Base-by-base conservation (phyloP, 2,329 filamentous ascomycete genomes). In the Lasiodiplodia sp. region DNA sequence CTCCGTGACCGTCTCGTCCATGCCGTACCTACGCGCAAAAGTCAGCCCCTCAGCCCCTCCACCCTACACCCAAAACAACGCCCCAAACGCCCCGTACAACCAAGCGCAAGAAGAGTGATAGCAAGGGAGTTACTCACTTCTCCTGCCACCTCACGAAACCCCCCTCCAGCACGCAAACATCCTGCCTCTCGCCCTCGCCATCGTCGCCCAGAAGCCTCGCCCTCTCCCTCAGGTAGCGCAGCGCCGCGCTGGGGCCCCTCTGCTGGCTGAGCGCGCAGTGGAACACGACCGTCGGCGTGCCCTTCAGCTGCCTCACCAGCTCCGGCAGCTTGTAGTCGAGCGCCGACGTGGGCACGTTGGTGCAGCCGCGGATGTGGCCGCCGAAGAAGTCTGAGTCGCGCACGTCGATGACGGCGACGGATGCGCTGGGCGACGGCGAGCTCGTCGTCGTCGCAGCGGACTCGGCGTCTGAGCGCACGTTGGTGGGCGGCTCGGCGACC, bases 221-320 rank as follows among this genome's bases (percentile, higher is more conserved):
- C 57, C 89, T 85, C 81, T 94, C 91, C 44, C 91, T 84, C 70
- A 94, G 73, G 79, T 97, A 98, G 75, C 87, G 86, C 73, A 97
- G 81, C 3, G 96, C 96, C 3, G 95, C 94, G 63, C 87, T 87
- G 0, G 96, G 96, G 0, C 96, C 96, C 0, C 96, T 87, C 82
- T 97, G 92, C 83, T 98, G 96, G 73, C 91, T 95, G 67, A 98
- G 84, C 21, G 92, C 92, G 81, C 96, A 99, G 82, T 99, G 96
- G 79, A 99, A 99, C 1, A 99, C 88, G 16, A 99, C 93, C 12
- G 87, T 91, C 68, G 96, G 88, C 79, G 93, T 94, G 76, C 91
- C 89, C 72, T 88, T 84, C 58, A 97, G 87, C 53, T 87, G 89
- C 68, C 93, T 89, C 14, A 97, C 85, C n/a, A 99, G 88, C 71